phyloP scores from a whole-genome alignment of 345 rosid species.

The Gossypium raimondii region DNA sequence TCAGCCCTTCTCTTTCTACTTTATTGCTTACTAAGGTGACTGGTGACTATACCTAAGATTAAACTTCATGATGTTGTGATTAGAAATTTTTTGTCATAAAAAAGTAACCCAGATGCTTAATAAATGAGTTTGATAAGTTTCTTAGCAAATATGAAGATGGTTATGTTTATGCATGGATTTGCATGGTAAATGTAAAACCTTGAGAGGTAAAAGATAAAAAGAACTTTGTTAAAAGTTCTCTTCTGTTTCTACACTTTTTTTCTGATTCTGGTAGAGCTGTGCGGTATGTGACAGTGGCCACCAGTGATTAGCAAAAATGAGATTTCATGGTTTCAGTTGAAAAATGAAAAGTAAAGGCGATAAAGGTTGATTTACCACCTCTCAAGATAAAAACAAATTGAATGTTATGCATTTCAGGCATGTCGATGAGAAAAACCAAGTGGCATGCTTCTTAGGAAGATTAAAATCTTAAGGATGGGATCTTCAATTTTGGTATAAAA shows the following conservation, averaged over 20 bases:
- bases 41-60: background rate
- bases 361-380: too few species aligned
- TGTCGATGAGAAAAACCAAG: too few species aligned
- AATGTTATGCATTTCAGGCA: too few species aligned
- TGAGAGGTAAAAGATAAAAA: background rate
- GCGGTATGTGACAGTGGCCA: background rate
- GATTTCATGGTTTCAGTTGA: slow-evolving; percentile 10
- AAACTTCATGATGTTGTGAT: background rate
- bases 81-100: background rate
- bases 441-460: too few species aligned
- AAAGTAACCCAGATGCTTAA: background rate
- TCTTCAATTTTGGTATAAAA: too few species aligned
- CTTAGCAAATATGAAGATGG: too few species aligned
- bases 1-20: background rate
- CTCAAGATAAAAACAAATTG: too few species aligned
- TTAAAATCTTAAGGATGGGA: background rate
- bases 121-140: background rate
- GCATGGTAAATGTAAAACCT: background rate
- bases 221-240: background rate
- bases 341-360: background rate
- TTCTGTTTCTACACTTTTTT: background rate
- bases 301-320: slow-evolving; percentile 4
- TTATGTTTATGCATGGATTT: too few species aligned
- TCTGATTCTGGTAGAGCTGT: background rate
- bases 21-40: background rate